Conservation (phyloP, 2,329 filamentous ascomycete species). For the Beauveria varroae region DNA sequence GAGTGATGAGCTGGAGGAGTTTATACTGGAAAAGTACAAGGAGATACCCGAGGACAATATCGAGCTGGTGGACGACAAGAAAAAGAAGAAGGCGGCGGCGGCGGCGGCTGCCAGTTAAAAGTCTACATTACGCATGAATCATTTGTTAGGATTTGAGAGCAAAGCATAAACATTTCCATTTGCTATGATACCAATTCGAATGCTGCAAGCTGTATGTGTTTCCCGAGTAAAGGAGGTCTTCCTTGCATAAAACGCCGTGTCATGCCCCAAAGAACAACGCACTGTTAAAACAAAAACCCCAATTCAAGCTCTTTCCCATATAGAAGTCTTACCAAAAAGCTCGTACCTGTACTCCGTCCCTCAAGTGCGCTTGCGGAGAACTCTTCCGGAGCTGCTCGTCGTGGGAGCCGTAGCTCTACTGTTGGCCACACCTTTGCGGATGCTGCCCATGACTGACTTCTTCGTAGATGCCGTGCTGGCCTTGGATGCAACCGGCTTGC, state of each 20-base stretch:
- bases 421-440: constrained; percentile 44
- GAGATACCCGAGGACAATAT: constrained; percentile 93
- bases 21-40: constrained; percentile 80
- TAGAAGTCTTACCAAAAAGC: constrained; percentile 2
- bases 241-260: constrained; percentile 2
- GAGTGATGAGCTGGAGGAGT: constrained; percentile 89
- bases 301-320: constrained; percentile 4
- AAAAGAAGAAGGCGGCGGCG: constrained; percentile 54
- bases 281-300: constrained; percentile 7
- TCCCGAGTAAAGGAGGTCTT: not conserved
- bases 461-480: constrained; percentile 32
- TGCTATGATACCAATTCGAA: constrained; percentile 5
- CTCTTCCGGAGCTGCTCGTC: constrained; percentile 41
- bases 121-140: not conserved
- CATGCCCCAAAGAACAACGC: not conserved
- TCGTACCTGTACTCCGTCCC: not conserved
- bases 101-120: constrained; percentile 17
- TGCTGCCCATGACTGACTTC: constrained; percentile 46
- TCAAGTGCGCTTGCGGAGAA: constrained; percentile 47
- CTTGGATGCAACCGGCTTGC: constrained; percentile 38
- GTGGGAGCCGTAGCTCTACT: constrained; percentile 32
- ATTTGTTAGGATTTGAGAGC: not conserved
- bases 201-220: constrained; percentile 2
- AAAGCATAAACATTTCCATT: constrained; percentile 4
- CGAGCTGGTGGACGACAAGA: constrained; percentile 92